Base-by-base conservation (phyloP, 345 rosid genomes). In the Punica granatum region DNA sequence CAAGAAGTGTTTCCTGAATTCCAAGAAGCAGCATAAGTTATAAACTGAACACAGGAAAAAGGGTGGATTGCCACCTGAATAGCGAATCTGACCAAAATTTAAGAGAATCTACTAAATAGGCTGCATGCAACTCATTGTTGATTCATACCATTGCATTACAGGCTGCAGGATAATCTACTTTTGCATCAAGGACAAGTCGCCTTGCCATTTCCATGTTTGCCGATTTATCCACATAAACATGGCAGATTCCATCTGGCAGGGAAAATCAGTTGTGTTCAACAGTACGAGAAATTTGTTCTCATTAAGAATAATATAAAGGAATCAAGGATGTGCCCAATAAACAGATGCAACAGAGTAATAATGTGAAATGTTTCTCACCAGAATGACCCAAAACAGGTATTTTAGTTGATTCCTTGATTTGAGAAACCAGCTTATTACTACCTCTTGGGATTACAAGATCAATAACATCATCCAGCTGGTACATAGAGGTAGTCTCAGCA, bases 401-500 rank as follows among this genome's bases (percentile, higher is more conserved):
- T 80, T 90, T 95, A 34, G 99, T 92, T 60, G 93, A 85, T 76
- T 75, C 85, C 76, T 92, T 95, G 34, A 95, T 92, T 77, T 88
- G 85, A 70, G 97, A 79, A 78, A 95, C 98, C 74, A 92, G 97
- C 74, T 81, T 84, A 72, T 86, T 92, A 87, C 99, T 92, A 68
- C 99, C 99, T 83, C 99, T 88, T 70, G 99, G 97, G 79, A 95
- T 95, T 74, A 95, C 98, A 61, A 95, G 99, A 79, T 95, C 98
- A 36, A 95, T 92, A 61, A 90, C 97, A 72, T 95, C 98, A 83
- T 95, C 98, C 71, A 92, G 97, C 99, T 95, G 93, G 66, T 62
- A 63, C 63, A 80, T 15, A 78, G 65, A 75, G 61, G 62, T 44
- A 63, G 74, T 78, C 31, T 46, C 63, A 48, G 63, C 63, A 26